Percentiles rank a stretch among this genome's conserved stretches.
These are phyloP conservation scores for Cyclaneusma minus DNA, from an alignment of 2,329 filamentous ascomycete genomes.

Conservation along the genomic window DNA sequence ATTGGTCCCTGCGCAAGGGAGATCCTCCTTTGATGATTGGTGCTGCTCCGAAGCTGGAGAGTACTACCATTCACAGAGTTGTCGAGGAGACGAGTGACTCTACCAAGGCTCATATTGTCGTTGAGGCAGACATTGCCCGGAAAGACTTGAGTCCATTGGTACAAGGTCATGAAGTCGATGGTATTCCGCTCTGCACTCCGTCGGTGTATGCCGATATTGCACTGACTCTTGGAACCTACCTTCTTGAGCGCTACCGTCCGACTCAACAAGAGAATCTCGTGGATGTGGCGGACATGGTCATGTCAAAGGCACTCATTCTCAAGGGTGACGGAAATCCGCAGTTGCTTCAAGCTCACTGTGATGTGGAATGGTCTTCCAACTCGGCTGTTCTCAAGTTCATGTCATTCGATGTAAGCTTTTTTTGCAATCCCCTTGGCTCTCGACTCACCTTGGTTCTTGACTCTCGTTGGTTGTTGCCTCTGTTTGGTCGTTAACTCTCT, in stretches of 20 bases:
- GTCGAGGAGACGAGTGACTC: slow-evolving; percentile 35
- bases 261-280: slow-evolving; percentile 26
- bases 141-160: slow-evolving; percentile 36
- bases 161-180: slow-evolving; percentile 43
- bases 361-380: slow-evolving; percentile 26
- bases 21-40: slow-evolving; percentile 26
- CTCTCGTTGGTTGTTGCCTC: too few species aligned
- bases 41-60: slow-evolving; percentile 34
- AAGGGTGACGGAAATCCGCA: slow-evolving; percentile 20
- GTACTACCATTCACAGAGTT: slow-evolving; percentile 38
- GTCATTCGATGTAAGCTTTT: slow-evolving; percentile 8
- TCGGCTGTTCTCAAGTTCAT: slow-evolving; percentile 24
- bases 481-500: too few species aligned
- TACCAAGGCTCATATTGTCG: slow-evolving; percentile 32
- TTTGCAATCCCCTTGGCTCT: slow-evolving; percentile 2
- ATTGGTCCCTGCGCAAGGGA: slow-evolving; percentile 47
- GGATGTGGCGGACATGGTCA: slow-evolving; percentile 37
- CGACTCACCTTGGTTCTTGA: too few species aligned
- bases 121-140: slow-evolving; percentile 38
- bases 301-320: slow-evolving; percentile 34
- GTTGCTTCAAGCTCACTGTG: slow-evolving; percentile 32
- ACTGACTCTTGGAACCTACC: slow-evolving; percentile 38
- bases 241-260: slow-evolving; percentile 33
- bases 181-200: slow-evolving; percentile 30
- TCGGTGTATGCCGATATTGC: slow-evolving; percentile 45